These are phyloP conservation scores for Solanum paucissectum DNA, from an alignment of 257 asterid species.

Conservation along the genomic window DNA sequence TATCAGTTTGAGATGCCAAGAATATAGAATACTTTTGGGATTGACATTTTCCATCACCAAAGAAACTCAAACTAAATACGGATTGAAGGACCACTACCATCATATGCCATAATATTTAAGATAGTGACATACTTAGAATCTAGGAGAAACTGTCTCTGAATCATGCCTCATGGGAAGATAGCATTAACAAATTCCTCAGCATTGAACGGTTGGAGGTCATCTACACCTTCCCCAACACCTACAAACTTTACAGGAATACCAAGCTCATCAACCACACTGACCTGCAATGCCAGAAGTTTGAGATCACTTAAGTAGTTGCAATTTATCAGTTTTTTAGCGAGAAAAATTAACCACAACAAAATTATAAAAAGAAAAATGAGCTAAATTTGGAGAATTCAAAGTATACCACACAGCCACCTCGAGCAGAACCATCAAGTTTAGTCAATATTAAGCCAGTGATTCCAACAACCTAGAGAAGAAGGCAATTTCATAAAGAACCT, in stretches of 20 bases:
- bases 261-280: slow-evolving; percentile 95
- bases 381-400: not conserved
- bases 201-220: slow-evolving; percentile 89
- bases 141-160: not conserved
- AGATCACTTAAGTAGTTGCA: not conserved
- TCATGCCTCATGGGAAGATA: slow-evolving; percentile 55
- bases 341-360: not conserved
- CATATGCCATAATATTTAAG: not conserved
- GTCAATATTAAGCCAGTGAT: slow-evolving; percentile 93
- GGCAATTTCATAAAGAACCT: not conserved
- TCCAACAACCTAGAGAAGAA: slow-evolving; percentile 68
- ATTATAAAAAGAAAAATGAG: not conserved
- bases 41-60: not conserved
- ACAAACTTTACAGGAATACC: slow-evolving; percentile 94
- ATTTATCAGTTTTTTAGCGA: not conserved
- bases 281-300: slow-evolving; percentile 25
- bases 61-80: not conserved
- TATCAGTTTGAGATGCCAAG: not conserved
- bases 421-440: slow-evolving; percentile 93
- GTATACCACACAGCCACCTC: slow-evolving; percentile 97
- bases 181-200: slow-evolving; percentile 89
- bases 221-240: slow-evolving; percentile 83
- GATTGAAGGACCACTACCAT: not conserved
- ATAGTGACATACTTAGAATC: not conserved
- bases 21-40: not conserved